Evolutionary conservation across 2,329 filamentous ascomycete species (phyloP), one percentile per base, ranked within the genome.

Genomic region (Xylariaceae sp.): DNA sequence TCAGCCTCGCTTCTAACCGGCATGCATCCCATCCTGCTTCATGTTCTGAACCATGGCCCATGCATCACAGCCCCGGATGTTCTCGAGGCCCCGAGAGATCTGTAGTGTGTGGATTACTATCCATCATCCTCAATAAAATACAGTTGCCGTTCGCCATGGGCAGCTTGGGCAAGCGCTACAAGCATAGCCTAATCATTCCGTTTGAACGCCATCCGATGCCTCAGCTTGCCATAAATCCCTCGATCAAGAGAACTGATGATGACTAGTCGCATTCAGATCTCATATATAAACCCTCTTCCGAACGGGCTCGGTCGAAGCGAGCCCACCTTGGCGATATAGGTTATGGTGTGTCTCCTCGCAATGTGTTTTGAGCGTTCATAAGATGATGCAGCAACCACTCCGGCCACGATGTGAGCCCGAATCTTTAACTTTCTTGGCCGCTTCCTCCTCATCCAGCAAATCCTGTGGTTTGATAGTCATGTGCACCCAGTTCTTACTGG

Each of bases 401-500:
- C 67, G 59, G n/a, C 62, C 60, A 16, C 53, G 44, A 42, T 63
- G 58, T n/a, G 58, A 60, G 22, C 61, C 59, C 4, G 67, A 62
- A 7, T 67, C 65, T 68, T 86, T 85, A 46, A 77, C 74, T 10
- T 77, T 80, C 67, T 84, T 83, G 55, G 83, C 80, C 49, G 84
- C 82, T 63, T 83, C 80, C 60, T 84, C 81, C 64, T 88, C 87
- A 54, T 89, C 86, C 46, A 87, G 76, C 37, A 87, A 74, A 63
- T 89, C 86, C 66, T 88, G 85, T 1, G 87, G 87, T 65, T 86
- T 87, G 63, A 90, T 79, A 1, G 85, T 88, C 86, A 90, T 89
- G 68, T 90, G 87, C 16, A 90, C 80, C 44, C 89, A 84, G 61
- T 89, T 89, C 1, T 84, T 78, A 13, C 76, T 71, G 51, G 84